Base-by-base conservation (phyloP, 306 rosid genomes). In the Prosopis cineraria region DNA sequence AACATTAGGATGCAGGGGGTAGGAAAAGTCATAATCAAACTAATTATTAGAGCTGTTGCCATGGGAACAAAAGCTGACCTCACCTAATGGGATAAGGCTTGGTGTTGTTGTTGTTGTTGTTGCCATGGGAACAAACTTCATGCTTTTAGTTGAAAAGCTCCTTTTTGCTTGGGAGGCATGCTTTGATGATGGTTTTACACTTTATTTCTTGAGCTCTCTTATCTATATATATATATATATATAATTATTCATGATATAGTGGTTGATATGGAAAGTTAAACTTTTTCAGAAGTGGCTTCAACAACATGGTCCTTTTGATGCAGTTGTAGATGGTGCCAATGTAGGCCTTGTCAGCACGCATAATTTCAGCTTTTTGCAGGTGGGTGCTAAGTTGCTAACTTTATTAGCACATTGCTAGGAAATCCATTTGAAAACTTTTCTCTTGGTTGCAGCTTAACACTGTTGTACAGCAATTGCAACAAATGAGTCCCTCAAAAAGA, bases 291-390 rank as follows among this genome's bases (percentile, higher is more conserved):
- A 79, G 62, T 96, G 98, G 99, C 96, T 96, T 76, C 63, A 80
- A 76, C 76, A 9, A 80, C 91, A 90, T 80, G 93, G 97, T 76
- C 97, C 97, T 10, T 96, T 90, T 39, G 99, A 96, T 79, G 96
- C 98, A 7, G 90, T 93, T 72, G 85, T 93, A 45, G 99, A 96
- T 83, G 99, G 97, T 74, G 99, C 99, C 69, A 96, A 96, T 77
- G 88, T 93, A 14, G 89, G 92, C 67, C 91, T 93, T 45, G 43
- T 66, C 50, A 77, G 86, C 29, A 70, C 70, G 59, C 87, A 59
- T 5, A 12, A 13, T 20, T 91, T 96, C 86, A 96, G 77, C 73
- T 95, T 91, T 80, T 48, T 24, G 22, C 97, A 84, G 88, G 99
- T 92, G 81, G 85, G 84, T 31, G 48, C 69, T 62, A 44, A 50